Evolutionary conservation across 2,329 filamentous ascomycete species (phyloP).

Genomic region (Aureobasidium sp.): DNA sequence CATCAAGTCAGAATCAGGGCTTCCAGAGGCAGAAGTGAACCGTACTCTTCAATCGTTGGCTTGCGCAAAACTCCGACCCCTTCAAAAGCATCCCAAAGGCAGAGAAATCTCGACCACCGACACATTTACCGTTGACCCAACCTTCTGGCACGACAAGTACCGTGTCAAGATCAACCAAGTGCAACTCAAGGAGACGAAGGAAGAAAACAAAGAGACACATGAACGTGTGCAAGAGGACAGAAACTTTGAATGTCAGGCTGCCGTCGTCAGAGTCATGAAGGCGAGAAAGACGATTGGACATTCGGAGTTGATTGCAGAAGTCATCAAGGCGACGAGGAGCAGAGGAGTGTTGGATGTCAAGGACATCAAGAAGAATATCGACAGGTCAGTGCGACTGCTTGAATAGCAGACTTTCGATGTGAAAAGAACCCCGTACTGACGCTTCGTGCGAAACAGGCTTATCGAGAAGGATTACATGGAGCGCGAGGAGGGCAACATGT

Average conservation of each 20-base stretch:
- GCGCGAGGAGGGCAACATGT: constrained; percentile 56
- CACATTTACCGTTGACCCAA: constrained; percentile 72
- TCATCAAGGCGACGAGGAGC: constrained; percentile 81
- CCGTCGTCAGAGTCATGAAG: constrained; percentile 97
- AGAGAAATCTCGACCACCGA: constrained; percentile 67
- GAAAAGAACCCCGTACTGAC: constrained; percentile 13
- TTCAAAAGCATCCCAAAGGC: constrained; percentile 77
- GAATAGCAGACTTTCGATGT: neutral
- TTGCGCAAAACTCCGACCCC: constrained; percentile 77
- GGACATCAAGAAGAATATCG: constrained; percentile 96
- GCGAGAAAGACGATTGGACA: constrained; percentile 79
- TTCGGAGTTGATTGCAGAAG: constrained; percentile 79
- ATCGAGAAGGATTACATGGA: constrained; percentile 94
- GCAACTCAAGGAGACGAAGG: constrained; percentile 89
- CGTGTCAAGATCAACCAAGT: constrained; percentile 98
- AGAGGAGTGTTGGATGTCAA: constrained; percentile 75
- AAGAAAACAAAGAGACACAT: constrained; percentile 91
- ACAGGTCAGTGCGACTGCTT: constrained; percentile 56
- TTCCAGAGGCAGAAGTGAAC: constrained; percentile 69
- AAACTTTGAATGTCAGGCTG: constrained; percentile 93
- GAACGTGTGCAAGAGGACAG: constrained; percentile 81
- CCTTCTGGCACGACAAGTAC: constrained; percentile 73
- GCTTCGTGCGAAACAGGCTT: constrained; percentile 45
- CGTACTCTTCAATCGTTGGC: constrained; percentile 92
- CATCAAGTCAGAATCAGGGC: constrained; percentile 64